Conservation (phyloP, 2,329 filamentous ascomycete species). For the Neonectria faginata region DNA sequence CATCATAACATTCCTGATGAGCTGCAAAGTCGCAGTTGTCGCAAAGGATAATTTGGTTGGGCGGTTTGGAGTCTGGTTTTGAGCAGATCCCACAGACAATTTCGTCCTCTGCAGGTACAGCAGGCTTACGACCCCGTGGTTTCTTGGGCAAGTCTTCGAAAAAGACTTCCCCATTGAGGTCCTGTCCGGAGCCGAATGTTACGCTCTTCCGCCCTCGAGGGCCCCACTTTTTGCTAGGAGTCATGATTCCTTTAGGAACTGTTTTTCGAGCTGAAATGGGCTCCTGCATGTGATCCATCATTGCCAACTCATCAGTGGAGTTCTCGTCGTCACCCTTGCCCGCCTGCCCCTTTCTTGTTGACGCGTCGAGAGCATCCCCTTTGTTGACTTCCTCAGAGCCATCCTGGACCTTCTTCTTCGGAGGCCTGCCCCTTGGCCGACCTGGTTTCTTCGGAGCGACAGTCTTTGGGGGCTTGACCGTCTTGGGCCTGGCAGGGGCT, state of each 20-base stretch:
- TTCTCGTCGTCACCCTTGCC: constrained; percentile 23
- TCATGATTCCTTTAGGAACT: constrained; percentile 67
- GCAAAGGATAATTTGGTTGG: constrained; percentile 73
- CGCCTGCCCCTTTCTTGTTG: constrained; percentile 28
- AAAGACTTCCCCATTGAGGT: constrained; percentile 58
- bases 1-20: constrained; percentile 71
- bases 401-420: constrained; percentile 41
- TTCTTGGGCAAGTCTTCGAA: constrained; percentile 65
- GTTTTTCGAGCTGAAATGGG: constrained; percentile 36
- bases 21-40: constrained; percentile 72
- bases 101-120: constrained; percentile 58
- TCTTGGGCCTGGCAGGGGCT: constrained; percentile 28
- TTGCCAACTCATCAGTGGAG: constrained; percentile 33
- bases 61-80: constrained; percentile 66
- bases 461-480: constrained; percentile 24
- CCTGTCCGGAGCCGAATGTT: constrained; percentile 56
- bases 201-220: constrained; percentile 64
- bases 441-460: constrained; percentile 40
- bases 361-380: constrained; percentile 18
- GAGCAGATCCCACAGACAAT: constrained; percentile 69
- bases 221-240: constrained; percentile 62
- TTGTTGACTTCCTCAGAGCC: constrained; percentile 19
- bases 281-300: constrained; percentile 21
- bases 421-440: constrained; percentile 35
- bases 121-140: constrained; percentile 45